Conservation (phyloP, 768 basidiomycete genomes). For the Pleurotus cornucopiae region DNA sequence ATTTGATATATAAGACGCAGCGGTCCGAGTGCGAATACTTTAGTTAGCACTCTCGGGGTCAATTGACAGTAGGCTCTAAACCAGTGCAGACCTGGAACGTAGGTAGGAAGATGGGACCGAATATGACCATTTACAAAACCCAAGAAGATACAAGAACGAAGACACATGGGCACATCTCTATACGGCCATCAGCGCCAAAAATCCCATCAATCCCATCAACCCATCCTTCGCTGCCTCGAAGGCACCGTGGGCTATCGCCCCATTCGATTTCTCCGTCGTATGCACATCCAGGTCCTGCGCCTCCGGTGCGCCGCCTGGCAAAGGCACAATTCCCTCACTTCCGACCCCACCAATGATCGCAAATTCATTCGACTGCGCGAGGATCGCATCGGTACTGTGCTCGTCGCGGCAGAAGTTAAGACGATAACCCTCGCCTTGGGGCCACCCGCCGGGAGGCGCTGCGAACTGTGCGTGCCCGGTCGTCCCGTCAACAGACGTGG, state of each 20-base stretch:
- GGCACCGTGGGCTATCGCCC: background rate
- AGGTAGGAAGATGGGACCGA: no score
- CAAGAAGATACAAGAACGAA: no score
- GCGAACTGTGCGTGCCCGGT: slow-evolving; percentile 33
- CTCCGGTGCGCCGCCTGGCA: no score
- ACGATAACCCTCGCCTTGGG: slow-evolving; percentile 54
- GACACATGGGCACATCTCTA: no score
- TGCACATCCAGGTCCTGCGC: background rate
- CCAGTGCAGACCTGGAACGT: no score
- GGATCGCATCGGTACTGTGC: slow-evolving; percentile 45
- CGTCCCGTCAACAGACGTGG: slow-evolving; percentile 49
- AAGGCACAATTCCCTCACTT: no score
- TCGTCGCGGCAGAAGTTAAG: slow-evolving; percentile 65
- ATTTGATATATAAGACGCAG: no score
- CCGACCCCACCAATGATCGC: slow-evolving; percentile 19
- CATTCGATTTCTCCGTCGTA: background rate
- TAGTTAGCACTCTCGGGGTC: no score
- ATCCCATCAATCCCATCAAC: background rate
- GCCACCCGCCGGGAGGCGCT: slow-evolving; percentile 65
- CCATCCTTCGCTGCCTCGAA: background rate
- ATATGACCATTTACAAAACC: no score
- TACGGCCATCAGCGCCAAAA: background rate
- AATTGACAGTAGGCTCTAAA: no score
- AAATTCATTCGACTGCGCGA: slow-evolving; percentile 72
- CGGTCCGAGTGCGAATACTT: no score